Base-by-base conservation (phyloP, 768 basidiomycete species). In the Pleurotus giganteus region DNA sequence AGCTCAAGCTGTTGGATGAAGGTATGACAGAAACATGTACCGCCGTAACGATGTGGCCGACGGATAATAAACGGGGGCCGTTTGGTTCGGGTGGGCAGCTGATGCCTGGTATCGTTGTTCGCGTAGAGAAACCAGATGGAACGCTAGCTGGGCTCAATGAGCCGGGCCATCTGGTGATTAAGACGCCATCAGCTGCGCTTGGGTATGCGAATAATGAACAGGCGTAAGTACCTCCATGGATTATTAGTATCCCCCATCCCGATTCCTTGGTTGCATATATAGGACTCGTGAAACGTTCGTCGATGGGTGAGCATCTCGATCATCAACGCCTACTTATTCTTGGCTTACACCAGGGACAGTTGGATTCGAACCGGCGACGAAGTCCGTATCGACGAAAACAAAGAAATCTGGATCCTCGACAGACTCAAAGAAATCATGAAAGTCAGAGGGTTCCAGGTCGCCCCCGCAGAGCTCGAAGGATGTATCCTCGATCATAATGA, bases 201-300 rank as follows among this genome's bases (percentile, higher is more conserved):
- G 70, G 80, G 2, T 88, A 88, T 66, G 66, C 74, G 49, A 80
- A 84, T 51, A 84, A 87, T 58, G 70, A 68, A 15, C 65, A 81
- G 66, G 86, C 86, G 86, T 88, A 63, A 60, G 82, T 73, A 17
- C n/a, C 39, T n/a, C n/a, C n/a, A n/a, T n/a, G 3, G 23, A 44
- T 41, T 6, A 32, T 39, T 43, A 6, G 8, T 9, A n/a, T 6
- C 39, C 8, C 39, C 24, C 12, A 2, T n/a, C 28, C 29, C 41
- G 49, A 42, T 34, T 12, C 12, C 54, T n/a, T 26, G 1, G 34
- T 36, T 41, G 39, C 12, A 12, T n/a, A 32, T 53, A 13, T 44
- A 89, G 88, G 32, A 88, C 87, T 4, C 78, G 73, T 54, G 85
- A 88, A 57, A 85, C 84, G 0, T 90, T 89, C 62, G 58, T 82